Base-by-base conservation (phyloP, 495 filamentous ascomycete genomes). In the Aspergillus panamensis region DNA sequence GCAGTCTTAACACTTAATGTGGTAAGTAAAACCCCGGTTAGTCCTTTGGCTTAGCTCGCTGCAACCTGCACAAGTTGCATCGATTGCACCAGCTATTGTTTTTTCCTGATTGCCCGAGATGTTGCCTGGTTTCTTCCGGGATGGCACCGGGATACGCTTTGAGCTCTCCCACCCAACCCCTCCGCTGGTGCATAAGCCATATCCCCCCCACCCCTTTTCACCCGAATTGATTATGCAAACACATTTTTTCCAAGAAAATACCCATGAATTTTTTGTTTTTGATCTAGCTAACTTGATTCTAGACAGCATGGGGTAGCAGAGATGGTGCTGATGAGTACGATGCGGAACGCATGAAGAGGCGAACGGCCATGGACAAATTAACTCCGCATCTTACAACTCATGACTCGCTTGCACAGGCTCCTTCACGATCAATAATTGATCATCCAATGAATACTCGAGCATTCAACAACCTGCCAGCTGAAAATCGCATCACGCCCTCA, bases 1-100 rank as follows among this genome's bases (percentile, higher is more conserved):
- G 87, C 89, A 3, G 76, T 86, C 45, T 74, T 82, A 51, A 91
- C 89, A 45, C 76, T 89, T 21, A 83, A 86, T 69, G 80, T 85
- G 75, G 87, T 89, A 77, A 75, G 84, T 79, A 45, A 20, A 40
- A 53, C 45, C 12, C 30, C 25, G 13, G 47, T 21, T 30, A 21
- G 29, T 25, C 45, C 30, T 50, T 60, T 57, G 20, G 51, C 52
- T 55, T 56, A 48, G 16, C 51, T 17, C 35, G 14, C 29, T 17
- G 21, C 47, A 49, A 49, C 14, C 29, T 31, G 19, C 47, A 20
- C 51, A 35, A 13, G 13, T 20, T 44, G 21, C 37, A 33, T 20
- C 40, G 58, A 29, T 37, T 47, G 49, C 54, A 55, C 50, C 19
- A 17, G 3, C 20, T 31, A 3, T 13, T 9, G n/a, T 16, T 45